Evolutionary conservation across 2,329 filamentous ascomycete genomes (phyloP).

Genomic region (Didymella pinodella): DNA sequence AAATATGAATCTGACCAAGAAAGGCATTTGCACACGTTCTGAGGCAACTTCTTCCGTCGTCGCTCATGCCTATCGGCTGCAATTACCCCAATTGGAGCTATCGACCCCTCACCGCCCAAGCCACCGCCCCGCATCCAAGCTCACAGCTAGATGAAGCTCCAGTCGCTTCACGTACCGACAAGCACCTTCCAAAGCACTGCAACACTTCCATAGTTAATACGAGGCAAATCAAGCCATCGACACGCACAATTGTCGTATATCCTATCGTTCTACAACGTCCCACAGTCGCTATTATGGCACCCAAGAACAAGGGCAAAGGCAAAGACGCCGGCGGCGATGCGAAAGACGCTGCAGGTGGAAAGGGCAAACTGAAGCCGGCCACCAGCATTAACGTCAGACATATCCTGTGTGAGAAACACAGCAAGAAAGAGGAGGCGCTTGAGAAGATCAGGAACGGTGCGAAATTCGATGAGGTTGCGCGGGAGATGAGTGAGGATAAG

Average conservation of each 20-base stretch:
- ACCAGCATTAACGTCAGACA: constrained; percentile 76
- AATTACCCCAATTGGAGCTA: background rate
- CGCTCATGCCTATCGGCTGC: background rate
- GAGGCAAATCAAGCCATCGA: background rate
- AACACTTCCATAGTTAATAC: background rate
- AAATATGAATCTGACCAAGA: constrained; percentile 9
- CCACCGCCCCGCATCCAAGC: constrained; percentile 1
- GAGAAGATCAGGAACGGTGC: constrained; percentile 70
- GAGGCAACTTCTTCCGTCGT: background rate
- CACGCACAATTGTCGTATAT: background rate
- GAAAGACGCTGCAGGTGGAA: constrained; percentile 39
- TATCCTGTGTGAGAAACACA: constrained; percentile 78
- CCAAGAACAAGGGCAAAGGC: constrained; percentile 42
- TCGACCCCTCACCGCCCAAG: constrained; percentile 5
- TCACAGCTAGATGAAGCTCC: background rate
- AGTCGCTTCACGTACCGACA: background rate
- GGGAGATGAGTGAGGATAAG: constrained; percentile 79
- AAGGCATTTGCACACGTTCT: background rate
- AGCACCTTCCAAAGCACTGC: background rate
- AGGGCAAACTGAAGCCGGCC: constrained; percentile 64
- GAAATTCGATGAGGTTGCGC: constrained; percentile 78
- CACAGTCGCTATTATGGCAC: constrained; percentile 27
- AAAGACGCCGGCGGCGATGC: constrained; percentile 43
- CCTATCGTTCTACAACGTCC: background rate
- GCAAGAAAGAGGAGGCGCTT: constrained; percentile 79